phyloP scores from a whole-genome alignment of 257 asterid genomes.

The Salvia hispanica region DNA sequence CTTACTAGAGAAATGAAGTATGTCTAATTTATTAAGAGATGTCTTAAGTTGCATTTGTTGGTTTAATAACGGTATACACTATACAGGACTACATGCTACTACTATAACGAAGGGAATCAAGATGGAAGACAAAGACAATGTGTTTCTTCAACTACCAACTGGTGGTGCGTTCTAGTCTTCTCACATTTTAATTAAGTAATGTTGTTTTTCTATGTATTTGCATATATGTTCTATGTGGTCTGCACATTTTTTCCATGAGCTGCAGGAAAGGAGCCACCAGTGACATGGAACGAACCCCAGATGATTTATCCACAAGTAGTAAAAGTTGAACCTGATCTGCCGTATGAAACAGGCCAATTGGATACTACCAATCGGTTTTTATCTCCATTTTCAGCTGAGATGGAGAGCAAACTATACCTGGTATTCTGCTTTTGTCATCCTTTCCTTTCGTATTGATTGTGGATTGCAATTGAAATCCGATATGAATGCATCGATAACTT shows the following conservation, averaged over 20 bases:
- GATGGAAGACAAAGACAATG: conserved; percentile 10
- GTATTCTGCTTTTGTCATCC: conserved; percentile 31
- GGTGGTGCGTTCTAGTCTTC: conserved; percentile 27
- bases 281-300: conserved; percentile 4
- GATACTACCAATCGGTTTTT: conserved; percentile 8
- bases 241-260: background rate
- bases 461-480: background rate
- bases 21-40: too few relatives aligned
- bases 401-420: conserved; percentile 39
- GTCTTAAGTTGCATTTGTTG: conserved; percentile 19
- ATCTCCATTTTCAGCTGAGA: conserved; percentile 36
- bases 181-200: background rate
- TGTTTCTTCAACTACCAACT: background rate
- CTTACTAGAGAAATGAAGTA: conserved; percentile 29
- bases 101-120: conserved; percentile 29
- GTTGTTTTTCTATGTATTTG: conserved; percentile 6
- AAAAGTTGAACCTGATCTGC: conserved; percentile 40
- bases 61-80: background rate
- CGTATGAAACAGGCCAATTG: conserved; percentile 9
- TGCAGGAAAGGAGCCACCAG: conserved; percentile 32
- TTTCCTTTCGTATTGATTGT: background rate
- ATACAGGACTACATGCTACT: conserved; percentile 23
- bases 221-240: background rate
- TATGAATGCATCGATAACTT: background rate
- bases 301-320: conserved; percentile 19